These are phyloP conservation scores for Yamadazyma paraphyllophila DNA, from an alignment of 805 yeast genomes.

Conservation along the genomic window DNA sequence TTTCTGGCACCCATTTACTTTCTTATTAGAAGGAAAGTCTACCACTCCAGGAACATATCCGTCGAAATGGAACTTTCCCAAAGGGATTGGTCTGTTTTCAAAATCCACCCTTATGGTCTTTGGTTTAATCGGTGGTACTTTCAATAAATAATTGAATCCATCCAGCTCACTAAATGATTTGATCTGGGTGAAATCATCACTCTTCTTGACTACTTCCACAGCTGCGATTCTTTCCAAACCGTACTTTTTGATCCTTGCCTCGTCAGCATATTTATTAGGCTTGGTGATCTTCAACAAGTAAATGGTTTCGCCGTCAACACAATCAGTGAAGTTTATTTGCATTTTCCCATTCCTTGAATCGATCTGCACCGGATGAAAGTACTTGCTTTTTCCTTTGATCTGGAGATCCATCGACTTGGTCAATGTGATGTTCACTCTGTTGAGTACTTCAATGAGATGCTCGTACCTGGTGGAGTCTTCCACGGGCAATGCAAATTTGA, in stretches of 20 bases:
- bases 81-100: not conserved
- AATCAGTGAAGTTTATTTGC: not conserved
- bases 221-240: slow-evolving; percentile 5
- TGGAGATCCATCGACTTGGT: slow-evolving; percentile 11
- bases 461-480: not conserved
- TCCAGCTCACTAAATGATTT: not conserved
- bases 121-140: not conserved
- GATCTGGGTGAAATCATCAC: not conserved
- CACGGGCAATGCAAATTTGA: slow-evolving; percentile 6
- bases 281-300: slow-evolving; percentile 3
- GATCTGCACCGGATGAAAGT: slow-evolving; percentile 20
- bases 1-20: not conserved
- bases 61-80: not conserved
- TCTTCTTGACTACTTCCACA: not conserved
- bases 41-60: slow-evolving; percentile 4
- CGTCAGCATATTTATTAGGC: slow-evolving; percentile 6
- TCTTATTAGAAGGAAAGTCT: slow-evolving; percentile 1
- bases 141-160: slow-evolving; percentile 4
- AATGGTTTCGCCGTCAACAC: not conserved
- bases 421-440: slow-evolving; percentile 18
- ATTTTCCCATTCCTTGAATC: not conserved
- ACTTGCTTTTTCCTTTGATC: slow-evolving; percentile 29
- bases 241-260: not conserved
- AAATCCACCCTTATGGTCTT: not conserved
- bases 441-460: slow-evolving; percentile 19